Evolutionary conservation across 106 monocot genomes (phyloP).

Genomic region (Dendrobium officinale): DNA sequence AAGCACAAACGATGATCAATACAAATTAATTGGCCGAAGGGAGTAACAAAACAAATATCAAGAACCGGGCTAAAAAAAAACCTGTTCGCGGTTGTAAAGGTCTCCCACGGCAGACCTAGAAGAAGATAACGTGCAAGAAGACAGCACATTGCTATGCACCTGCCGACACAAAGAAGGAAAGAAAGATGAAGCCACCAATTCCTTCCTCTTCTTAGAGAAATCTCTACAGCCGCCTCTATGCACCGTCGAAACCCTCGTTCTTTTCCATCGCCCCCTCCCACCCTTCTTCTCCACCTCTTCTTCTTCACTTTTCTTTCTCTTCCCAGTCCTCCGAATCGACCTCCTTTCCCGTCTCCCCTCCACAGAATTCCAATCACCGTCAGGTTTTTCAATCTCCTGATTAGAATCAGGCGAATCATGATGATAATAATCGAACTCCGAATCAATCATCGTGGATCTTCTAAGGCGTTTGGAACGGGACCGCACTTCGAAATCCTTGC

Average conservation of each 20-base stretch:
- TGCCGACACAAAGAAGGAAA: not conserved
- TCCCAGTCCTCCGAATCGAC: not conserved
- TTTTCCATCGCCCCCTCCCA: not conserved
- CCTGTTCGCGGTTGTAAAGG: not conserved
- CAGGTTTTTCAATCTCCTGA: not conserved
- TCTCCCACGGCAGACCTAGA: not conserved
- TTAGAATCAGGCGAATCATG: not conserved
- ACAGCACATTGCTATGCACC: not conserved
- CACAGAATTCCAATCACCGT: constrained; percentile 2
- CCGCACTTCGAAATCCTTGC: too few species aligned
- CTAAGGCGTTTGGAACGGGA: too few species aligned
- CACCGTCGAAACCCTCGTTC: not conserved
- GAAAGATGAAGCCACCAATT: not conserved
- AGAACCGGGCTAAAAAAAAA: not conserved
- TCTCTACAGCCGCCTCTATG: too few species aligned
- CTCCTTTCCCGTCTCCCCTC: not conserved
- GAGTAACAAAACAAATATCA: not conserved
- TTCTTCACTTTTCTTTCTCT: not conserved
- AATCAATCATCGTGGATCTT: not conserved
- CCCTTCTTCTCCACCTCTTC: not conserved
- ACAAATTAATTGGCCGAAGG: not conserved
- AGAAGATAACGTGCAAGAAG: not conserved
- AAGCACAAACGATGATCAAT: not conserved
- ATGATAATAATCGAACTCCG: not conserved
- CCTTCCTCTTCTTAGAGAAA: not conserved